phyloP scores from a whole-genome alignment of 805 yeast species.

The Schwanniomyces sp. region DNA sequence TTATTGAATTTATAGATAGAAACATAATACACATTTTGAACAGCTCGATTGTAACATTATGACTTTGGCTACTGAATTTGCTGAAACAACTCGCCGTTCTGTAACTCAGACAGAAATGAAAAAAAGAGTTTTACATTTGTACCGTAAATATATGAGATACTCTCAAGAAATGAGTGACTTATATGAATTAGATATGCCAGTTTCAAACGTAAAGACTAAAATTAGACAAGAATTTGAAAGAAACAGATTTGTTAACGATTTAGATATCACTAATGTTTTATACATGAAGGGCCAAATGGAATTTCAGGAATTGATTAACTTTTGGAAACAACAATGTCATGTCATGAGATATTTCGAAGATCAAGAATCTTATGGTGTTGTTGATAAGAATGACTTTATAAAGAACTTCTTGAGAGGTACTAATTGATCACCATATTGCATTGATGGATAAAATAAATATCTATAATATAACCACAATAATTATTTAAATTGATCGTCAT shows the following conservation, averaged over 20 bases:
- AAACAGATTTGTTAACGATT: conserved; percentile 68
- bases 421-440: conserved; percentile 22
- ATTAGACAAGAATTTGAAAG: conserved; percentile 89
- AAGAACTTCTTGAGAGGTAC: conserved; percentile 73
- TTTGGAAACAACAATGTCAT: conserved; percentile 89
- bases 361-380: conserved; percentile 54
- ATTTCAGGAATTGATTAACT: conserved; percentile 81
- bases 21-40: background rate
- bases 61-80: conserved; percentile 81
- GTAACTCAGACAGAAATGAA: conserved; percentile 61
- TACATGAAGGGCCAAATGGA: conserved; percentile 88
- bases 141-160: conserved; percentile 69
- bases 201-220: conserved; percentile 75
- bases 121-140: conserved; percentile 62
- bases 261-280: conserved; percentile 65
- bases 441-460: background rate
- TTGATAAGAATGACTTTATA: conserved; percentile 62
- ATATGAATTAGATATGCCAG: conserved; percentile 75
- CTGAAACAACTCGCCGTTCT: conserved; percentile 74
- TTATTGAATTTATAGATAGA: conserved; percentile 2
- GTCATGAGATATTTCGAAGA: conserved; percentile 79
- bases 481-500: background rate
- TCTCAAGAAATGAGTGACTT: conserved; percentile 59
- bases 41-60: conserved; percentile 13
- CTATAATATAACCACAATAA: background rate